Evolutionary conservation across 495 filamentous ascomycete genomes (phyloP), one percentile per base, ranked within the genome.

Genomic region (Cercophora sp.): DNA sequence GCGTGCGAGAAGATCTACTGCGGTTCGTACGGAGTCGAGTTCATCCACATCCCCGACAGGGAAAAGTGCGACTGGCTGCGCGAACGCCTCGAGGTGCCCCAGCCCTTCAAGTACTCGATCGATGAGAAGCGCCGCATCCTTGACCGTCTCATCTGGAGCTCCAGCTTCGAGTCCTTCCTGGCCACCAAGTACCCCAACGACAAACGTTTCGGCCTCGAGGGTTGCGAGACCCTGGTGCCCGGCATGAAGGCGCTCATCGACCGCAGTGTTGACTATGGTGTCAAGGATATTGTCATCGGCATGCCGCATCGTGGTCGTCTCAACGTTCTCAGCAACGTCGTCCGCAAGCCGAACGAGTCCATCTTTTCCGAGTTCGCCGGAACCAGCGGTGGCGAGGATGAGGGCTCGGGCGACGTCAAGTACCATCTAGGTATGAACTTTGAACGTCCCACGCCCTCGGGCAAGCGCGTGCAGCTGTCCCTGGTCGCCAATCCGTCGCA

Each of bases 391-490:
- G 87, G 90, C 22, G 85, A 85, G 52, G 93, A 98, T 62, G 93
- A 97, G 72, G 93, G 93, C 51, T 97, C 94, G 43, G 93, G 93
- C 56, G 93, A 98, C 70, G 93, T 98, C 68, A 98, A 98, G 71
- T 98, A 98, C 74, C 93, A 98, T 76, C 74, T 98, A 63, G 93
- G 93, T 61, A 98, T 98, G 93, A 97, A 97, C 76, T 98, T 98
- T 63, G 94, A 98, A 75, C 89, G 93, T 44, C 93, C 93, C 26
- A 98, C 93, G 18, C 93, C 93, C 48, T 97, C 94, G 22, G 93
- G 93, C 62, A 97, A 96, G 79, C 93, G 93, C 49, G 93, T 98
- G 15, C 93, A 97, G 77, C 83, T 98, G 26, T 98, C 93, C 50
- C 83, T 98, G 41, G 93, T 98, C 48, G 93, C 93, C 70, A 98